Percentiles rank a stretch among this genome's conserved stretches.
Conservation (phyloP, 2,329 filamentous ascomycete genomes). For the Trichophyton benhamiae region DNA sequence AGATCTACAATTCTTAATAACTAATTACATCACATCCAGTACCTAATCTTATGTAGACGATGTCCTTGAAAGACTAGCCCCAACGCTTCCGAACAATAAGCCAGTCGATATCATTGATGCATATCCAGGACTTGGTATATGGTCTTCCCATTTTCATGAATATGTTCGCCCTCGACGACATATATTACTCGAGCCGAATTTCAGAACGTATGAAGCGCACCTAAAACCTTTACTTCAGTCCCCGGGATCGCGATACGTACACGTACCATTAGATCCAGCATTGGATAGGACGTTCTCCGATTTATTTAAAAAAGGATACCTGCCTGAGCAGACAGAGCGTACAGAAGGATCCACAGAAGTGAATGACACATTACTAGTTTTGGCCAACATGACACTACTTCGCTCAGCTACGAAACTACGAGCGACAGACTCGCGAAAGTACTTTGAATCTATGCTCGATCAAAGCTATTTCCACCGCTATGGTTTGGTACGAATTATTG, state of each 20-base stretch:
- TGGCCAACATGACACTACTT: slow-evolving; percentile 51
- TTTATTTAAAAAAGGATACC: slow-evolving; percentile 28
- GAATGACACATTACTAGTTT: slow-evolving; percentile 64
- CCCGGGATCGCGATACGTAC: slow-evolving; percentile 35
- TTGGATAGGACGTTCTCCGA: slow-evolving; percentile 44
- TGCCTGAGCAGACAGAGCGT: slow-evolving; percentile 41
- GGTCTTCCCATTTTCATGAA: slow-evolving; percentile 65
- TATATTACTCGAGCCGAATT: slow-evolving; percentile 65
- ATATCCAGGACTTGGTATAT: slow-evolving; percentile 67
- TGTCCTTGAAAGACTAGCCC: slow-evolving; percentile 55
- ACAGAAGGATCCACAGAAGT: slow-evolving; percentile 32
- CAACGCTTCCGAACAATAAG: slow-evolving; percentile 54
- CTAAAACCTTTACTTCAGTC: slow-evolving; percentile 46
- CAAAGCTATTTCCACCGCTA: slow-evolving; percentile 57
- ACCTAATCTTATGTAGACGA: slow-evolving; percentile 41
- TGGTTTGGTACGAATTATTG: slow-evolving; percentile 65
- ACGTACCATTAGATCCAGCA: slow-evolving; percentile 45
- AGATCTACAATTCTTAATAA: slow-evolving; percentile 8
- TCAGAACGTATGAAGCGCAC: slow-evolving; percentile 45
- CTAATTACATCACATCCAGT: not conserved
- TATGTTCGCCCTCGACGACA: slow-evolving; percentile 67
- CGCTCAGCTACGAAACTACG: slow-evolving; percentile 46
- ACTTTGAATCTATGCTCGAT: slow-evolving; percentile 47
- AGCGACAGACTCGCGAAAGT: slow-evolving; percentile 46
- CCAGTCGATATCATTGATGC: slow-evolving; percentile 81